Base-by-base conservation (phyloP, 2,329 filamentous ascomycete species). In the Venturia effusa region DNA sequence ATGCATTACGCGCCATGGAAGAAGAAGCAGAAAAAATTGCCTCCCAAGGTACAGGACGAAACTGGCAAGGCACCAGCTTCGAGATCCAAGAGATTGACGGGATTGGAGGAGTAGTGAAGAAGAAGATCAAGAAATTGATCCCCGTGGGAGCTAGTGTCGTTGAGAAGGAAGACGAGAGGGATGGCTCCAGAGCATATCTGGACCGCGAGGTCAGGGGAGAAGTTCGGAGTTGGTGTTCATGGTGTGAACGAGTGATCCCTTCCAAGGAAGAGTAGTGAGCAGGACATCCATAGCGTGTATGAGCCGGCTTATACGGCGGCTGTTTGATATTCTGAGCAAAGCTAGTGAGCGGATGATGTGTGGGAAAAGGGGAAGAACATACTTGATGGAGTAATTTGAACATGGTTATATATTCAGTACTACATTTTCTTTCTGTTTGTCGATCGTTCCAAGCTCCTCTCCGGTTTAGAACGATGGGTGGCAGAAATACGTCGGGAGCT, bases 31-130 rank as follows among this genome's bases (percentile, higher is more conserved):
- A 66, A 45, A 72, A 68, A 40, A 70, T 71, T 0, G 69, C 69
- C 37, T 61, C 67, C 27, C 66, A 70, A 22, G 70, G 71, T 17
- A 62, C 62, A 34, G 62, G 55, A n/a, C 68, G 74, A 77, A 22
- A 64, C 75, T 83, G 74, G 81, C 82, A 68, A 78, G 88, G 65
- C 81, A 75, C 89, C 0, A 92, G 92, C 3, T 97, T 96, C 71
- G 82, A 86, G 64, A 82, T 89, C 51, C 92, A 96, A 71, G 92
- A 97, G 75, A 89, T 97, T 66, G 90, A 96, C 71, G 92, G 92
- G 1, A 89, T 97, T 55, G 92, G 92, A 13, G 92, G 92, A 0
- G 83, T 88, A 17, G 85, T 97, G 62, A 96, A 96, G 80, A 89
- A 88, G 66, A 96, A 93, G 76, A 81, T 89, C n/a, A 90, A 94